Percentiles rank a stretch among this genome's conserved stretches.
These are phyloP conservation scores for Silybum marianum DNA, from an alignment of 129 eudicot species.

Conservation along the genomic window DNA sequence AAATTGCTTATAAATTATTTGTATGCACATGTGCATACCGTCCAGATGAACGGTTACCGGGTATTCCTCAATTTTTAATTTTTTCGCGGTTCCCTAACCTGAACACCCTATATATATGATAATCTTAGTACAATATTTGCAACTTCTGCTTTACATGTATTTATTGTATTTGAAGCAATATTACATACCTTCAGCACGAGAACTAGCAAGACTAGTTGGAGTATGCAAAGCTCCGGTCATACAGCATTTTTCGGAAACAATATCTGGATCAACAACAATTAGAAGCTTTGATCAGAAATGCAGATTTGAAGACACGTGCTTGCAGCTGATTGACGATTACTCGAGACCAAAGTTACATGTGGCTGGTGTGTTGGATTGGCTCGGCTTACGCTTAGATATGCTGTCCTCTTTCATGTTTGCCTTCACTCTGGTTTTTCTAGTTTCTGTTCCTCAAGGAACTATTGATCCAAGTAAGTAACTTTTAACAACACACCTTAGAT, in stretches of 20 bases:
- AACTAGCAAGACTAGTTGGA: conserved; percentile 79
- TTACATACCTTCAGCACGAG: conserved; percentile 89
- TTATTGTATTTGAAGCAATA: conserved; percentile 55
- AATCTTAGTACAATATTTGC: neutral
- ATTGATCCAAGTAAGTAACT: conserved; percentile 65
- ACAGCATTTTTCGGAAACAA: conserved; percentile 95
- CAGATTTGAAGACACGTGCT: conserved; percentile 61
- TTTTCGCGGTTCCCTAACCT: too few species aligned
- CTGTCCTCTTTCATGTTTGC: conserved; percentile 65
- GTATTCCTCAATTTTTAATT: too few species aligned
- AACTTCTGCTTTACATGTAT: conserved; percentile 12
- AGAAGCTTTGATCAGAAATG: conserved; percentile 84
- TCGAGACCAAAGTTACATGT: conserved; percentile 75
- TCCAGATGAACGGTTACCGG: too few species aligned
- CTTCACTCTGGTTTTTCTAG: conserved; percentile 66
- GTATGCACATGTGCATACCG: too few species aligned
- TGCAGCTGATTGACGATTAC: conserved; percentile 64
- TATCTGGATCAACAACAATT: conserved; percentile 83
- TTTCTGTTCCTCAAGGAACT: conserved; percentile 66
- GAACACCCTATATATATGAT: neutral
- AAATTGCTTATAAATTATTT: too few species aligned
- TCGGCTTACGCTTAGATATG: conserved; percentile 76
- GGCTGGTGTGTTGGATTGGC: conserved; percentile 84
- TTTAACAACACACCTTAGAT: neutral
- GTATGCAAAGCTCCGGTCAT: conserved; percentile 90